Conservation (phyloP, 1,284 basidiomycete species). For the Cutaneotrichosporon cyanovorans region DNA sequence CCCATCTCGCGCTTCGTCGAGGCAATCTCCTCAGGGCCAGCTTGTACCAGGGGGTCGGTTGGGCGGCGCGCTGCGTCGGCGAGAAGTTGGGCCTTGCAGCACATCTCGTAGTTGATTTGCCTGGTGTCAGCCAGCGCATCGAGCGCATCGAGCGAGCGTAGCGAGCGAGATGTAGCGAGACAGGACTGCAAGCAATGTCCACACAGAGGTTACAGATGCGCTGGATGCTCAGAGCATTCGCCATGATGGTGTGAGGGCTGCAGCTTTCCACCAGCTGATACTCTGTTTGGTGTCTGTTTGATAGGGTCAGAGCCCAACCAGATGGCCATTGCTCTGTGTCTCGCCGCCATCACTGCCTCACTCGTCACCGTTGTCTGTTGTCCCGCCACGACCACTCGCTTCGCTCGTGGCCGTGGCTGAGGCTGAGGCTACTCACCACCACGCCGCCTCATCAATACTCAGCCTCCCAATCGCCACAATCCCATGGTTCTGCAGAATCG, state of each 20-base stretch:
- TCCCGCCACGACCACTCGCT: background rate
- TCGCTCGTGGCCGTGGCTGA: background rate
- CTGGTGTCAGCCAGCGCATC: slow-evolving; percentile 10
- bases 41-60: slow-evolving; percentile 20
- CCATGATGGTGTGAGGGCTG: too few species aligned
- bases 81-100: slow-evolving; percentile 37
- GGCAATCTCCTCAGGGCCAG: slow-evolving; percentile 28
- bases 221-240: too few species aligned
- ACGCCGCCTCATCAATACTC: slow-evolving; percentile 39
- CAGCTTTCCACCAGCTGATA: too few species aligned
- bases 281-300: too few species aligned
- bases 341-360: too few species aligned
- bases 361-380: too few species aligned
- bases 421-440: slow-evolving; percentile 41
- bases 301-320: too few species aligned
- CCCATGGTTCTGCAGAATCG: slow-evolving; percentile 39
- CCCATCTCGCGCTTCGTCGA: slow-evolving; percentile 36
- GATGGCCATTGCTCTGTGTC: too few species aligned
- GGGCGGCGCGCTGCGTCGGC: slow-evolving; percentile 32
- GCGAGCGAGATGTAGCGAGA: background rate
- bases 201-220: too few species aligned
- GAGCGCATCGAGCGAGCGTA: background rate
- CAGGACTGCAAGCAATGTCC: too few species aligned
- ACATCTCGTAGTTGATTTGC: slow-evolving; percentile 40
- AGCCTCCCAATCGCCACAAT: slow-evolving; percentile 28